phyloP scores from a whole-genome alignment of 83 land plant species.

The Thuja plicata region DNA sequence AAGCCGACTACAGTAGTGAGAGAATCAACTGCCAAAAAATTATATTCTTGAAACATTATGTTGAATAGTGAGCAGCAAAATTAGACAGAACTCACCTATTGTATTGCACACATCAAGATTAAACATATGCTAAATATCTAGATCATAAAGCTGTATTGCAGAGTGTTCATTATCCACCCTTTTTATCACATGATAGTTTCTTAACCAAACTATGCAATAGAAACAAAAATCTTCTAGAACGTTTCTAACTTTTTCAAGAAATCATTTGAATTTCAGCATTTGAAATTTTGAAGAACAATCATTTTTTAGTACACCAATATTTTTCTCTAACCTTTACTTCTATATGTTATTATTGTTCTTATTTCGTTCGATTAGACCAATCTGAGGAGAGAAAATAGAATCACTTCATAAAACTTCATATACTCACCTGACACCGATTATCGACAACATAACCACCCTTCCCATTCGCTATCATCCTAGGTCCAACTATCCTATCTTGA shows the following conservation, averaged over 20 bases:
- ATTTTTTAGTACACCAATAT: not conserved
- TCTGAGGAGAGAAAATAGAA: not conserved
- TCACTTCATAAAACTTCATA: not conserved
- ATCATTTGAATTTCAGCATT: not conserved
- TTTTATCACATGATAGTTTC: not conserved
- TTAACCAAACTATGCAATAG: not conserved
- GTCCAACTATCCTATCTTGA: slow-evolving; percentile 67
- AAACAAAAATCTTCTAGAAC: not conserved
- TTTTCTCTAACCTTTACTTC: not conserved
- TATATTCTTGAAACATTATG: not conserved
- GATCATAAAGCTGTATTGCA: not conserved
- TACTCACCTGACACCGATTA: slow-evolving; percentile 27
- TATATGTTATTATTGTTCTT: not conserved
- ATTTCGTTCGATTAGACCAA: not conserved
- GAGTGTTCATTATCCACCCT: not conserved
- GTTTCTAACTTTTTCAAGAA: not conserved
- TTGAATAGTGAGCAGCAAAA: not conserved
- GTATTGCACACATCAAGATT: not conserved
- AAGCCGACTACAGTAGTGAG: no score
- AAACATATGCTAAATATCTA: not conserved
- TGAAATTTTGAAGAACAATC: not conserved
- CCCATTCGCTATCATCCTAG: slow-evolving; percentile 12
- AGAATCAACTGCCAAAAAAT: not conserved
- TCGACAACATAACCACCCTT: slow-evolving; percentile 18
- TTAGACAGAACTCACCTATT: not conserved